Percentiles rank a stretch among this genome's conserved stretches.
Evolutionary conservation across 73 alveolate genomes (phyloP).

Genomic region (Paramecium sexaurelia): DNA sequence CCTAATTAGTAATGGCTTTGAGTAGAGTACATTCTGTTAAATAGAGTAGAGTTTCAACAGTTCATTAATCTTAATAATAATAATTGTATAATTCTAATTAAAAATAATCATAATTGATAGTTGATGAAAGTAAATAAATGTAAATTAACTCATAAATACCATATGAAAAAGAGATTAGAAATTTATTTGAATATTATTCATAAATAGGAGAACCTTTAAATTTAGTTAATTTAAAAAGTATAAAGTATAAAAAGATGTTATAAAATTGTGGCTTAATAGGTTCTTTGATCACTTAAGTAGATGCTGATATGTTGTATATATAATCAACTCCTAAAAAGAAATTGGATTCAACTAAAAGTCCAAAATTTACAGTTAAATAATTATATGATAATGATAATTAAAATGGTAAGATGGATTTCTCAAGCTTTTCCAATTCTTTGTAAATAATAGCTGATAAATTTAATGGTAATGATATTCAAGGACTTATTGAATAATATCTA

Average conservation of each 20-base stretch:
- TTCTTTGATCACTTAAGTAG: not conserved
- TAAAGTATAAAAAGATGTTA: not conserved
- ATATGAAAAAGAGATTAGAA: conserved; percentile 4
- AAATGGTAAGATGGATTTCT: conserved; percentile 39
- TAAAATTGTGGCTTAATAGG: not conserved
- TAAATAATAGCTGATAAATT: not conserved
- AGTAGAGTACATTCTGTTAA: not conserved
- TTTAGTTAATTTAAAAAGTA: conserved; percentile 17
- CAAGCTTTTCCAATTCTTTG: not conserved
- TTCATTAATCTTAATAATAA: not conserved
- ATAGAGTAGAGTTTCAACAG: not conserved
- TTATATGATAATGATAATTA: conserved; percentile 22
- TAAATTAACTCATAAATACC: not conserved
- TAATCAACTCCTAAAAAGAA: conserved; percentile 3
- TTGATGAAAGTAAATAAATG: not conserved
- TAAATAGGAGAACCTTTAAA: conserved; percentile 57
- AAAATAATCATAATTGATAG: not conserved
- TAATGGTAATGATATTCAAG: not conserved
- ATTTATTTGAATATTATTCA: conserved; percentile 42
- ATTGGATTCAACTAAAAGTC: not conserved
- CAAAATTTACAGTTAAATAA: not conserved
- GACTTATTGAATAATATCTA: not conserved
- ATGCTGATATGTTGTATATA: conserved; percentile 24
- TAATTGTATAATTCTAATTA: not conserved
- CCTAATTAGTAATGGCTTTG: not conserved